Evolutionary conservation across 495 filamentous ascomycete genomes (phyloP), one percentile per base, ranked within the genome.

Genomic region (Penicillium tannophilum): DNA sequence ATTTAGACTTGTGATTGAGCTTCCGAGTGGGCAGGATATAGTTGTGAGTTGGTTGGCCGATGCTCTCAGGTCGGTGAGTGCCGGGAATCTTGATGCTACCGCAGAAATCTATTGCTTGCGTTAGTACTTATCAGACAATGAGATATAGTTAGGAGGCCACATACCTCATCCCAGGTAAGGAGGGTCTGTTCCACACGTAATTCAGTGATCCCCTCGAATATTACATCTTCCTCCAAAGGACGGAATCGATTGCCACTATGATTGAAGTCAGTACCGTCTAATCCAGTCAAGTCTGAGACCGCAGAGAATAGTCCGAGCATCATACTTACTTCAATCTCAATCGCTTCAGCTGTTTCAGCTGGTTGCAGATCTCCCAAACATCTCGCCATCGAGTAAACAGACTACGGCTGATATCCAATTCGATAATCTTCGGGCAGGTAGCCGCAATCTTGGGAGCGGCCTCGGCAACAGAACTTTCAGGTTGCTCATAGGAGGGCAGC

Each of bases 341-440:
- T 16, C 69, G 82, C 64, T 75, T 82, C 56, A 98, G 64, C 41
- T 71, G 70, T 26, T 82, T 76, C 8, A 98, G 73, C 51, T 84
- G 80, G 4, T 73, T 73, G 67, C 90, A 94, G 30, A 98, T 89
- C 17, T 80, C 72, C 43, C 82, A 79, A 20, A 96, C 81, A 26
- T 88, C 84, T 3, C 73, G 67, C 70, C 91, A 85, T 16, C 69
- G 72, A 56, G 85, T 83, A 63, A 97, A 84, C 48, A 97, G 72
- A 70, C 93, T 98, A 43, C 91, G 82, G 63, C 91, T 92, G 35
- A 98, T 72, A 69, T 98, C 93, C 31, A 98, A 79, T 67, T 97
- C 89, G 12, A 81, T 79, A 56, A 96, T 88, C 55, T 88, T 86
- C 23, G 80, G 75, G 63, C 76, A 74, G n/a, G 75, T 75, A 28